Base-by-base conservation (phyloP, 2,329 filamentous ascomycete genomes). In the Thelonectria blattea region DNA sequence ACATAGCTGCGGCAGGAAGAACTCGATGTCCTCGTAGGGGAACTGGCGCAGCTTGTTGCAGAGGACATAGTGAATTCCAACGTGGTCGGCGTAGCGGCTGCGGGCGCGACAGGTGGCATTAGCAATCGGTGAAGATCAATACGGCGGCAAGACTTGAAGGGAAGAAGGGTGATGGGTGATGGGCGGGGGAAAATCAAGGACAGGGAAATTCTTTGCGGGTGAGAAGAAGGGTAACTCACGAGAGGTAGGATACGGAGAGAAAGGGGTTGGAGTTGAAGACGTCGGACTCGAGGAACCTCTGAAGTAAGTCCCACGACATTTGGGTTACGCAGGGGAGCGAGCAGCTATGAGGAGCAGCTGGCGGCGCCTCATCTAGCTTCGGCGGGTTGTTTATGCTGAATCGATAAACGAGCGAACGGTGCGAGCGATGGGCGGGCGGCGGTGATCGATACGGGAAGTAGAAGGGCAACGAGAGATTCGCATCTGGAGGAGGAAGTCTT, bases 221-320 rank as follows among this genome's bases (percentile, higher is more conserved):
- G 32, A 57, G 50, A 45, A 42, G 42, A 41, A 51, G 18, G 52
- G 63, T 3, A 61, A 82, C 89, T 85, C 83, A 94, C 91, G 91
- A 91, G 73, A 95, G 87, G 79, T 95, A 95, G 67, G 91, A 92
- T 75, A 95, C 91, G 63, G 91, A 90, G 77, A 95, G 88, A 78
- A 93, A 94, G 65, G 92, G 91, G 79, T 94, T 90, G 80, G 91
- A 89, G 82, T 93, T 94, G 85, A 95, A 95, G 83, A 95, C 91
- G 83, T 95, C 91, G 82, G 90, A 93, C 85, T 94, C 91, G 82
- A 95, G 88, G 86, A 94, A 93, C 79, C 91, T 88, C 83, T 92
- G 90, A 76, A 95, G 85, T 81, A 95, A 84, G 83, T 93, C 90
- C 91, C 91, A 94, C 82, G 88, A 90, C 88, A 89, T 89, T 37